Percentiles rank a stretch among this genome's conserved stretches.
phyloP scores from a whole-genome alignment of 2,329 filamentous ascomycete genomes.

The Ophiostoma piceae region DNA sequence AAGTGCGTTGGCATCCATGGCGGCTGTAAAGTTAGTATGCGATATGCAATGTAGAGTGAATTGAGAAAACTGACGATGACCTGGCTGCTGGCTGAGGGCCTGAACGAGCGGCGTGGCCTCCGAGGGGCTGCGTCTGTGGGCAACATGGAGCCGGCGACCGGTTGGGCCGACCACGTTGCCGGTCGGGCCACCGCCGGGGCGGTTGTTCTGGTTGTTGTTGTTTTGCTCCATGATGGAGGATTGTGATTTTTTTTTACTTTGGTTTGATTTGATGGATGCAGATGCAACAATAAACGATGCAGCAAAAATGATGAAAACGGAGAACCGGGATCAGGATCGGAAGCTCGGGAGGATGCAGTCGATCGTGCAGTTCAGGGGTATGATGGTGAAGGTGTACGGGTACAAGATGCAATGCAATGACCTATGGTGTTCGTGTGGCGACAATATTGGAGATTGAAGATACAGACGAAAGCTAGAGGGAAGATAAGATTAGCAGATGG shows the following conservation, averaged over 20 bases:
- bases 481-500: not conserved
- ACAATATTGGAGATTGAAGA: not conserved
- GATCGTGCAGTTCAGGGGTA: constrained; percentile 12
- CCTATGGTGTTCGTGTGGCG: constrained; percentile 6
- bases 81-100: constrained; percentile 47
- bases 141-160: constrained; percentile 91
- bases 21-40: not conserved
- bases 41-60: not conserved
- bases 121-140: constrained; percentile 92
- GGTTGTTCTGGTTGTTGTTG: constrained; percentile 9
- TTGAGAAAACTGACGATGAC: not conserved
- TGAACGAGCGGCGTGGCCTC: constrained; percentile 97
- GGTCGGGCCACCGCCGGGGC: constrained; percentile 34
- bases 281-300: not conserved
- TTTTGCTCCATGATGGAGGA: constrained; percentile 1
- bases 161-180: constrained; percentile 60
- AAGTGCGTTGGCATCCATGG: constrained; percentile 96
- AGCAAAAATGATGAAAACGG: not conserved
- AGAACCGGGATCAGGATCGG: constrained; percentile 9
- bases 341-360: constrained; percentile 5
- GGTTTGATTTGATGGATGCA: not conserved
- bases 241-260: not conserved
- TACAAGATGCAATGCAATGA: not conserved
- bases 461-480: constrained; percentile 1
- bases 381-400: not conserved